A percentile compares a stretch with the other conserved stretches of the same genome.
These are phyloP conservation scores for Physcomitrium patens DNA, from an alignment of 225 moss, liverwort and hornwort species.

Conservation along the genomic window DNA sequence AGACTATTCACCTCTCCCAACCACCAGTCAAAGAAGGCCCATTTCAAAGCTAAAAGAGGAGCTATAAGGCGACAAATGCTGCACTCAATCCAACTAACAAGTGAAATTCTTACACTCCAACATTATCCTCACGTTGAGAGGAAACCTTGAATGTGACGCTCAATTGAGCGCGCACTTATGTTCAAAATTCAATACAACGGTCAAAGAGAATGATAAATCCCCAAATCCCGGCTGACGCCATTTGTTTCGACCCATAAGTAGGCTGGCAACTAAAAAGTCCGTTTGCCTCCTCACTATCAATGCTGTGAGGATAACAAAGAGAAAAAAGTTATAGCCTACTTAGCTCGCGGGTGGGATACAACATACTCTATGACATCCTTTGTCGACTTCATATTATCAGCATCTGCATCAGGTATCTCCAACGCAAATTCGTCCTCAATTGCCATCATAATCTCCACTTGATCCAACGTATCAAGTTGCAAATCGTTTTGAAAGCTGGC, in stretches of 20 bases:
- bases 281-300: conserved; percentile 13
- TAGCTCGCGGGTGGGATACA: conserved; percentile 74
- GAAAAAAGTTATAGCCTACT: conserved; percentile 52
- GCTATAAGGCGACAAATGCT: conserved; percentile 1
- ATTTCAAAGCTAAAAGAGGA: conserved; percentile 3
- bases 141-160: conserved; percentile 25
- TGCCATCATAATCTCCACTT: conserved; percentile 90
- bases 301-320: background rate
- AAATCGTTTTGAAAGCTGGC: conserved; percentile 73
- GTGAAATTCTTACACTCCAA: background rate
- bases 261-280: background rate
- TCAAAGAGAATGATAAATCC: conserved; percentile 18
- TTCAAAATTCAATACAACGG: conserved; percentile 19
- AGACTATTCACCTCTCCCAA: conserved; percentile 8
- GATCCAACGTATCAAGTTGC: conserved; percentile 76
- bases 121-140: background rate
- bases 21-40: background rate
- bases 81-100: conserved; percentile 29
- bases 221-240: conserved; percentile 10
- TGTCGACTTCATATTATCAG: conserved; percentile 71
- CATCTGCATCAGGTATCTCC: conserved; percentile 86
- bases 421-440: conserved; percentile 92
- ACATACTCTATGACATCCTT: conserved; percentile 75
- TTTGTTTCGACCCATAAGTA: conserved; percentile 20
- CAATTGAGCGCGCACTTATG: conserved; percentile 14